Conservation (phyloP, 139 green algal species). For the Chlorella sp. region DNA sequence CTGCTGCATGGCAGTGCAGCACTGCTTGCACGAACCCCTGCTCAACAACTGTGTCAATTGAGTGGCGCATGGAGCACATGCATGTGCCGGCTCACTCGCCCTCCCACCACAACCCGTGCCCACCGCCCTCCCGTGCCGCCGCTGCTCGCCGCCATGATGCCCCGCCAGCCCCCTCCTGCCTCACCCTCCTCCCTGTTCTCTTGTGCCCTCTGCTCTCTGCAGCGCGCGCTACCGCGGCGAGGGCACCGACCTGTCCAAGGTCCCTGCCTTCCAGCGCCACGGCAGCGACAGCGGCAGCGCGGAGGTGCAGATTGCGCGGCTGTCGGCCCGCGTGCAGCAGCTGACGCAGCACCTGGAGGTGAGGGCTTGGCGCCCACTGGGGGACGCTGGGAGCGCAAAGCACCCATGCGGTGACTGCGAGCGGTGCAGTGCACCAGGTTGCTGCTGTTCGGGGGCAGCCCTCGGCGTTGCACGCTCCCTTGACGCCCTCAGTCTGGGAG, state of each 20-base stretch:
- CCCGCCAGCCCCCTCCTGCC: neutral
- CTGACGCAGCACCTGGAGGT: slow-evolving; percentile 68
- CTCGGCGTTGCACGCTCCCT: too few relatives aligned
- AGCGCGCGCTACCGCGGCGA: slow-evolving; percentile 59
- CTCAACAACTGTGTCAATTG: too few relatives aligned
- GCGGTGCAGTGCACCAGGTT: too few relatives aligned
- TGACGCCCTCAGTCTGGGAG: too few relatives aligned
- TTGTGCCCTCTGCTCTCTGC: neutral
- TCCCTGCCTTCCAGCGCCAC: slow-evolving; percentile 46
- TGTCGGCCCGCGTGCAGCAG: slow-evolving; percentile 65
- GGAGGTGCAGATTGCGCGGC: slow-evolving; percentile 66
- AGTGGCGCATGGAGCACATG: neutral
- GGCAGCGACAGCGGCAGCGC: slow-evolving; percentile 60
- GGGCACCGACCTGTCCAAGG: slow-evolving; percentile 62
- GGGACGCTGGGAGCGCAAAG: too few relatives aligned
- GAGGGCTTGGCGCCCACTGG: too few relatives aligned
- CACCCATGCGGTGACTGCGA: too few relatives aligned
- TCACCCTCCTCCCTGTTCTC: neutral
- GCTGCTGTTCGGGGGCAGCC: too few relatives aligned
- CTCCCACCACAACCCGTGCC: neutral
- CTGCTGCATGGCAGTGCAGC: too few relatives aligned
- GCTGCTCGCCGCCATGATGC: neutral
- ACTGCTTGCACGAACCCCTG: too few relatives aligned
- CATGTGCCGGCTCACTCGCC: neutral
- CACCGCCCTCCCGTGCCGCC: neutral